phyloP scores from a whole-genome alignment of 2,329 filamentous ascomycete genomes.

The Decorospora gaudefroyi region DNA sequence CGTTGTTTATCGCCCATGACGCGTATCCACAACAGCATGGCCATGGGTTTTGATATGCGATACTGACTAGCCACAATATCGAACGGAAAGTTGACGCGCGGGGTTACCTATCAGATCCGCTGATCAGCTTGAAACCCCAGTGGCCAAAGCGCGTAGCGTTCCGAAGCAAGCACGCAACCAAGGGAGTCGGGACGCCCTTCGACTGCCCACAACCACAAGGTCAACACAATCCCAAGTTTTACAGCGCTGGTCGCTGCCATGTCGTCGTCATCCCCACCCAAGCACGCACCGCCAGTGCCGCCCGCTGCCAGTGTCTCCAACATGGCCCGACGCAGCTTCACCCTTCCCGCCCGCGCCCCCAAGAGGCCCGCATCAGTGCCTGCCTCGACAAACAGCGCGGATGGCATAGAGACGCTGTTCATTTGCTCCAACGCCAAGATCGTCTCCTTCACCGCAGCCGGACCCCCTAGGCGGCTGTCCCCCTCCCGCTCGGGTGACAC shows the following conservation, averaged over 20 bases:
- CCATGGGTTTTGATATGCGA: neutral
- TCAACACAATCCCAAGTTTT: constrained; percentile 6
- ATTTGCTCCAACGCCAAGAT: constrained; percentile 75
- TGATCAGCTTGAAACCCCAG: constrained; percentile 17
- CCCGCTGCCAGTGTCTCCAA: constrained; percentile 20
- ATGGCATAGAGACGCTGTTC: constrained; percentile 70
- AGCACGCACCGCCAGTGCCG: constrained; percentile 32
- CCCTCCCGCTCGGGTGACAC: constrained; percentile 48
- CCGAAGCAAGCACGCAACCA: too few relatives aligned
- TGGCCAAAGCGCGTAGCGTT: constrained; percentile 14
- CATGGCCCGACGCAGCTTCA: constrained; percentile 53
- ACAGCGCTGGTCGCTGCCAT: constrained; percentile 19
- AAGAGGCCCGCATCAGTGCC: constrained; percentile 37
- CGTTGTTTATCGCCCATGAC: constrained; percentile 3
- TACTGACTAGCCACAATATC: neutral
- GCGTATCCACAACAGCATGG: neutral
- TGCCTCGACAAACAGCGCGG: constrained; percentile 48
- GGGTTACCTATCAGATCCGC: constrained; percentile 10
- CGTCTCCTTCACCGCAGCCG: constrained; percentile 61
- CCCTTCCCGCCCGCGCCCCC: constrained; percentile 51
- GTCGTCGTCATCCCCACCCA: constrained; percentile 34
- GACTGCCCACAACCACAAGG: constrained; percentile 4
- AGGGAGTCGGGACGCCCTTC: constrained; percentile 11
- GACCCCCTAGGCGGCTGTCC: constrained; percentile 43
- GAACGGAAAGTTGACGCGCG: constrained; percentile 3